These are phyloP conservation scores for Trametes pubescens DNA, from an alignment of 1,284 basidiomycete genomes.

Conservation along the genomic window DNA sequence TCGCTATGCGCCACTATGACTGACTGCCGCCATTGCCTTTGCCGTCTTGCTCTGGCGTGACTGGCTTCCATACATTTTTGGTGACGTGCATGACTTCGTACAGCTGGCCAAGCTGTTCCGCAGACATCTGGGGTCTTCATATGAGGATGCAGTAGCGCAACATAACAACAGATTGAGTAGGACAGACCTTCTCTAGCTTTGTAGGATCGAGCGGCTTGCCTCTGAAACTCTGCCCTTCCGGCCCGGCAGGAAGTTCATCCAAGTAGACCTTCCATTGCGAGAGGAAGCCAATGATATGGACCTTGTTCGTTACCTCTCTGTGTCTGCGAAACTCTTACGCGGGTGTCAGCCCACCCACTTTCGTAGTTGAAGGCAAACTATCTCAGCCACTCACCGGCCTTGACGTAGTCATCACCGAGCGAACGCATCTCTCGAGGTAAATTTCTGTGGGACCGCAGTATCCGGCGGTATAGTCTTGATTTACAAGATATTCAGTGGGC, in stretches of 20 bases:
- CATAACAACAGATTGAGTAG: too few species aligned
- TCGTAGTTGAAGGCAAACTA: not conserved
- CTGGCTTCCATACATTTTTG: constrained; percentile 83
- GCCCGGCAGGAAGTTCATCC: constrained; percentile 67
- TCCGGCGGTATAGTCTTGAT: constrained; percentile 77
- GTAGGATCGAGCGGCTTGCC: constrained; percentile 81
- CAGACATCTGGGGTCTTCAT: constrained; percentile 71
- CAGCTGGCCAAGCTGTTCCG: constrained; percentile 90
- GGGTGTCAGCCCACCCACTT: not conserved
- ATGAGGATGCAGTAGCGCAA: not conserved
- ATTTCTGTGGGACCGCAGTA: constrained; percentile 81
- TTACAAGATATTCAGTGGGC: constrained; percentile 7
- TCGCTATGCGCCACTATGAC: constrained; percentile 9
- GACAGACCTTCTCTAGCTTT: constrained; percentile 79
- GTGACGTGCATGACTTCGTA: constrained; percentile 93
- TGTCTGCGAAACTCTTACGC: constrained; percentile 84
- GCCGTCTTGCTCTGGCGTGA: constrained; percentile 35
- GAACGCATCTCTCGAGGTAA: constrained; percentile 85
- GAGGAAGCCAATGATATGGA: constrained; percentile 91
- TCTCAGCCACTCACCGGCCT: constrained; percentile 64
- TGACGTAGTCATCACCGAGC: constrained; percentile 90
- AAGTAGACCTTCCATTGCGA: constrained; percentile 94
- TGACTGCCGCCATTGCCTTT: constrained; percentile 2
- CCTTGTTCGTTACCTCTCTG: constrained; percentile 80
- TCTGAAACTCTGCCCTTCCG: constrained; percentile 55